A percentile compares a stretch with the other conserved stretches of the same genome.
Evolutionary conservation across 2,329 filamentous ascomycete species (phyloP).

Genomic region (Botrytis porri): DNA sequence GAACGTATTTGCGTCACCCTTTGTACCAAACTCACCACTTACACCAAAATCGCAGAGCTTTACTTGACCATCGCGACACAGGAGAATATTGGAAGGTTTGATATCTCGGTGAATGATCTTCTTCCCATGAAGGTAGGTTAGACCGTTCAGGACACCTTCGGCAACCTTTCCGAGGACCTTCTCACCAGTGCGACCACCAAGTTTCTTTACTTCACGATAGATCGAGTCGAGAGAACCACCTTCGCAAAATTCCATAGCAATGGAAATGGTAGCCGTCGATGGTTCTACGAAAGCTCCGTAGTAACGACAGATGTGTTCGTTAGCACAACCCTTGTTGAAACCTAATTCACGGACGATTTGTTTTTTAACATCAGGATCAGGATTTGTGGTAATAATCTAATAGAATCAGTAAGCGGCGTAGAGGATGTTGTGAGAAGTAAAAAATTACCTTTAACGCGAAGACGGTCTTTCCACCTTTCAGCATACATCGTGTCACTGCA

Average conservation of each 20-base stretch:
- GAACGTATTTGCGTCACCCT: slow-evolving; percentile 97
- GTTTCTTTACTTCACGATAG: slow-evolving; percentile 94
- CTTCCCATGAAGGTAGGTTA: slow-evolving; percentile 91
- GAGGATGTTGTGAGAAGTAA: slow-evolving; percentile 19
- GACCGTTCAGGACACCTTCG: slow-evolving; percentile 86
- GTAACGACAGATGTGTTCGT: slow-evolving; percentile 94
- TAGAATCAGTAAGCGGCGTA: slow-evolving; percentile 5
- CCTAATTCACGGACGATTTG: slow-evolving; percentile 94
- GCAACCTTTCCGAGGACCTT: slow-evolving; percentile 97
- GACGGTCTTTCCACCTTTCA: slow-evolving; percentile 88
- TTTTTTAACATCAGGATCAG: slow-evolving; percentile 96
- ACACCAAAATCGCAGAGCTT: slow-evolving; percentile 99
- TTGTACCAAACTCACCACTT: slow-evolving; percentile 95
- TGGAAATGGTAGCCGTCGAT: slow-evolving; percentile 93
- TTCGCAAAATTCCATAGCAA: slow-evolving; percentile 99
- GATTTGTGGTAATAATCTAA: slow-evolving; percentile 96
- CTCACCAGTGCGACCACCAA: slow-evolving; percentile 91
- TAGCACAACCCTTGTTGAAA: slow-evolving; percentile 97
- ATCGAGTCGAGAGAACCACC: slow-evolving; percentile 94
- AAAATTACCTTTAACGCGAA: slow-evolving; percentile 86
- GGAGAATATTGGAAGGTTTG: slow-evolving; percentile 94
- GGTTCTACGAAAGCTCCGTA: slow-evolving; percentile 97
- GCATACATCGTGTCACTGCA: slow-evolving; percentile 84
- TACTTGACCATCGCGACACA: slow-evolving; percentile 88
- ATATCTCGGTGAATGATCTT: slow-evolving; percentile 99